Base-by-base conservation (phyloP, 2,329 filamentous ascomycete species). In the Calycina herbarum region DNA sequence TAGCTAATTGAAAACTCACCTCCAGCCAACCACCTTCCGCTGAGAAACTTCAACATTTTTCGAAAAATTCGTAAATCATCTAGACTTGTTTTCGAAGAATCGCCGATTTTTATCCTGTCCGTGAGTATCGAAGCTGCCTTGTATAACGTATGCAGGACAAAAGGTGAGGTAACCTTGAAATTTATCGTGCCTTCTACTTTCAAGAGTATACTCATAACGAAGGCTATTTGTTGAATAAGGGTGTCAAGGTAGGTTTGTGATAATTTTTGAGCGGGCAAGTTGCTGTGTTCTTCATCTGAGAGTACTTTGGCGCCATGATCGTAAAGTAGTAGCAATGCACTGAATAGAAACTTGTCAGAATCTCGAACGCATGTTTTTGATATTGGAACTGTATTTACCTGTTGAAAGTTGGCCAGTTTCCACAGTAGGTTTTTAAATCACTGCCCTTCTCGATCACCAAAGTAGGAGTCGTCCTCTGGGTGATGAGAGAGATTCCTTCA, bases 91-190 rank as follows among this genome's bases (percentile, higher is more conserved):
- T 31, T 42, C 20, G 11, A 42, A 31, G 17, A 29, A 31, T 61
- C 40, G 17, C 59, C 59, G 6, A 29, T 48, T 17, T n/a, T 61
- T 10, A 61, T 61, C 29, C 59, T 8, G n/a, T 61, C 59, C 3
- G 59, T 61, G 29, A 61, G 17, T 27, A 61, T 48, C 24, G 38
- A 45, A 13, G 59, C 59, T n/a, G 59, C 38, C 17, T 51, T 51
- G n/a, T 45, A 61, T 5, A 61, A 38, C 38, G 45, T 42, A 27
- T 61, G 42, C 10, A 42, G 27, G 15, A 61, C 11, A 31, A 61
- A 61, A 5, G 59, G 59, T 11, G 59, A 42, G 20, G 27, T n/a
- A n/a, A 51, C 7, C 20, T 45, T 20, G 3, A 35, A 29, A 10
- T 38, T 17, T 8, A 24, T 35, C 17, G 57, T 58, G 31, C 31